Evolutionary conservation across 768 basidiomycete genomes (phyloP).

Genomic region (Rubroboletus pulcherrimus): DNA sequence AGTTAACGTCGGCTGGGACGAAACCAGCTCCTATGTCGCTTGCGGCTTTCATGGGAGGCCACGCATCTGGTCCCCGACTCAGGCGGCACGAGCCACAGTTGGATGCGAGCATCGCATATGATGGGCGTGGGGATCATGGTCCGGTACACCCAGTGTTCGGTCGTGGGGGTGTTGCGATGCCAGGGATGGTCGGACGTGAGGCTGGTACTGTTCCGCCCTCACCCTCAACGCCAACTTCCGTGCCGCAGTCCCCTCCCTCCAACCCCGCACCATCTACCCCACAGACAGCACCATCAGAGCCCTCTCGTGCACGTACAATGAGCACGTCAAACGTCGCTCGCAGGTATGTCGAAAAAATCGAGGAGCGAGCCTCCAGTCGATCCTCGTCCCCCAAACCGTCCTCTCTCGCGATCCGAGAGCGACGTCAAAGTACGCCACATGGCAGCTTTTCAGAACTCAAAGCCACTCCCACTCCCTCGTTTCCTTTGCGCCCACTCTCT

Average conservation of each 20-base stretch:
- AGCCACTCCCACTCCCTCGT: conserved; percentile 8
- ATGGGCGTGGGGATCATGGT: conserved; percentile 50
- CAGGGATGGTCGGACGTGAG: conserved; percentile 50
- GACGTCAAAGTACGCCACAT: conserved; percentile 49
- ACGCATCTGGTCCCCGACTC: conserved; percentile 68
- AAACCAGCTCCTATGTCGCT: conserved; percentile 60
- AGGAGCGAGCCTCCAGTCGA: conserved; percentile 35
- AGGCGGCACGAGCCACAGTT: conserved; percentile 70
- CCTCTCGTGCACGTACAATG: conserved; percentile 26
- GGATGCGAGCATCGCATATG: conserved; percentile 64
- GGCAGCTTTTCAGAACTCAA: conserved; percentile 17
- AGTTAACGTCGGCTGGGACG: conserved; percentile 4
- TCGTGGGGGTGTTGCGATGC: conserved; percentile 70
- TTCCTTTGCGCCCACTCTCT: conserved; percentile 16
- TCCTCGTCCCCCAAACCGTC: conserved; percentile 26
- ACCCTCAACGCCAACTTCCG: conserved; percentile 2
- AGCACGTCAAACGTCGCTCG: conserved; percentile 36
- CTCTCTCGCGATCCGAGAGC: conserved; percentile 38
- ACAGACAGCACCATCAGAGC: conserved; percentile 15
- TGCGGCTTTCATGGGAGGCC: conserved; percentile 79
- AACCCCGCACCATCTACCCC: background rate
- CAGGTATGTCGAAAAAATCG: conserved; percentile 36
- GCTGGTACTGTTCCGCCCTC: conserved; percentile 1
- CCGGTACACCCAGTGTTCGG: conserved; percentile 76
- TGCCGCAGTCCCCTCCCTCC: conserved; percentile 1